Conservation (phyloP, 1,139 yeast species). For the Debaryomycetaceae sp. region DNA sequence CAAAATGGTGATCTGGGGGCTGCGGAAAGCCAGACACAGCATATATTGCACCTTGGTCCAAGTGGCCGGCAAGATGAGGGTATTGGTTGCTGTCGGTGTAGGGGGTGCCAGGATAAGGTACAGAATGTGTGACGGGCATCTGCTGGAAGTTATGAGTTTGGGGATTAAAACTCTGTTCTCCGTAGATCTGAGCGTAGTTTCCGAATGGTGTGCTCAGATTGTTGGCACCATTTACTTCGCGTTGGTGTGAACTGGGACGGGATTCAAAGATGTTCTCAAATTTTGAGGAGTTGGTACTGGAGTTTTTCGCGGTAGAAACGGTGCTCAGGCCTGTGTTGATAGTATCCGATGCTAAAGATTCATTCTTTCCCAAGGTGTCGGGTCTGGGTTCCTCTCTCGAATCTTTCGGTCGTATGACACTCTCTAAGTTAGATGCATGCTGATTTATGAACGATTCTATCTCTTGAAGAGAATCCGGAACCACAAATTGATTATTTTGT, state of each 20-base stretch:
- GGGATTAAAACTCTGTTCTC: background rate
- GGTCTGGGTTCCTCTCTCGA: too few relatives aligned
- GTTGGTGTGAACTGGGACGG: background rate
- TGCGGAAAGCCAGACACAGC: background rate
- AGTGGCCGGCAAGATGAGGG: too few relatives aligned
- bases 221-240: background rate
- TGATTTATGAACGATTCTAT: slow-evolving; percentile 28
- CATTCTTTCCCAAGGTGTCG: too few relatives aligned
- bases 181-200: background rate
- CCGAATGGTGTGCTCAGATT: background rate
- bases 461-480: slow-evolving; percentile 23
- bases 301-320: too few relatives aligned
- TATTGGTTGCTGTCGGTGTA: too few relatives aligned
- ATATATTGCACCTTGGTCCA: too few relatives aligned
- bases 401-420: background rate
- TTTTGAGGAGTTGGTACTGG: background rate
- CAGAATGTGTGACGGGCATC: too few relatives aligned
- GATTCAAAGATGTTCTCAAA: background rate
- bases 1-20: background rate
- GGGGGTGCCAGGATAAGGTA: too few relatives aligned
- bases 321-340: too few relatives aligned
- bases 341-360: too few relatives aligned
- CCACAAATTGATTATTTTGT: slow-evolving; percentile 2
- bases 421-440: slow-evolving; percentile 19
- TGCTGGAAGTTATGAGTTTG: background rate